phyloP scores from a whole-genome alignment of 1,284 basidiomycete genomes.

The Cutaneotrichosporon curvatum region DNA sequence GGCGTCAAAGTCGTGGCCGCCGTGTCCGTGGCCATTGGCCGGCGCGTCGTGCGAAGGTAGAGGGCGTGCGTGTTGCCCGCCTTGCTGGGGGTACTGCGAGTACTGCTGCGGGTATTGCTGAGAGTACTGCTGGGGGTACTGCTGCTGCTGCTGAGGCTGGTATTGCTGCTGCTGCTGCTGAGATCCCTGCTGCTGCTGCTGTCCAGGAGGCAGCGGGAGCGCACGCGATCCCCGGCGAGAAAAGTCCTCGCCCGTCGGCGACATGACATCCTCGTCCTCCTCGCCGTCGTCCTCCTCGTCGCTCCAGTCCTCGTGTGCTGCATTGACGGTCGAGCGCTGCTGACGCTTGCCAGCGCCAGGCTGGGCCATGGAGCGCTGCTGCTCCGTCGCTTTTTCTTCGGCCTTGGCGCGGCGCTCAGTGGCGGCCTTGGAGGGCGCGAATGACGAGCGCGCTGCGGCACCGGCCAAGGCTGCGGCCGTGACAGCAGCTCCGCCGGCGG shows the following conservation, averaged over 20 bases:
- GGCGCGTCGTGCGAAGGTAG: not conserved
- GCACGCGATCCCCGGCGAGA: slow-evolving; percentile 16
- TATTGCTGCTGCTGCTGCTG: not conserved
- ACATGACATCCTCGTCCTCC: slow-evolving; percentile 12
- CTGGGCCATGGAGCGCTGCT: slow-evolving; percentile 54
- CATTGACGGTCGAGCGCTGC: not conserved
- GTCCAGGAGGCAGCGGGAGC: slow-evolving; percentile 18
- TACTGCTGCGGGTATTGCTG: slow-evolving; percentile 5
- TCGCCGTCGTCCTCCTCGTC: slow-evolving; percentile 69
- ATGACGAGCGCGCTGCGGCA: slow-evolving; percentile 60
- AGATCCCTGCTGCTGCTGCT: not conserved
- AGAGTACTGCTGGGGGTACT: not conserved
- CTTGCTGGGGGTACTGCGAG: slow-evolving; percentile 5
- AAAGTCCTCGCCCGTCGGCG: not conserved
- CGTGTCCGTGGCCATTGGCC: slow-evolving; percentile 6
- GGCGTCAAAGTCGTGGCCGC: not conserved
- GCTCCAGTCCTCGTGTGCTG: slow-evolving; percentile 46
- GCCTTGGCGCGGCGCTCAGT: slow-evolving; percentile 71
- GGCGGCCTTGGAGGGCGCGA: slow-evolving; percentile 72
- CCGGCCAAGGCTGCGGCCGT: too few species aligned
- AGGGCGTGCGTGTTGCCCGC: slow-evolving; percentile 6
- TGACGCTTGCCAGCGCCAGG: slow-evolving; percentile 28
- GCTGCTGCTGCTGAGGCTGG: slow-evolving; percentile 5
- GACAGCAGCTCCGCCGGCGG: too few species aligned
- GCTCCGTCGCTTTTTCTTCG: slow-evolving; percentile 57